Conservation (phyloP, 2,329 filamentous ascomycete species). For the Nigrospora osmanthi region DNA sequence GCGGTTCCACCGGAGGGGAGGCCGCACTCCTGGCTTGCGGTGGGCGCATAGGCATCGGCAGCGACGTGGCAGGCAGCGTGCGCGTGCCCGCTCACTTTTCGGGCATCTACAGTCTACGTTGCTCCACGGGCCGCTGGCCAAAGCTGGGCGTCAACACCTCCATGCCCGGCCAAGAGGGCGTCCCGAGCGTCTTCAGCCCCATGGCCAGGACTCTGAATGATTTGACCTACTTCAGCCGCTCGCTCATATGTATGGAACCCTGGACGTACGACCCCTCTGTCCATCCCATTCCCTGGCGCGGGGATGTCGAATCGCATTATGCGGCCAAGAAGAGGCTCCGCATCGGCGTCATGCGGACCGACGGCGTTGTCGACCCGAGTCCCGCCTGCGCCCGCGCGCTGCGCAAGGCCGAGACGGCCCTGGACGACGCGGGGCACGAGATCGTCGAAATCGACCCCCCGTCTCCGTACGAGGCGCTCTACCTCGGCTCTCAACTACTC, state of each 20-base stretch:
- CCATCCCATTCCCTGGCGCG: constrained; percentile 75
- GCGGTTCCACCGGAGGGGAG: constrained; percentile 84
- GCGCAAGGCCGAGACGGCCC: constrained; percentile 59
- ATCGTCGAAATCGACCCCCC: constrained; percentile 59
- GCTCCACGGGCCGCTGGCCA: constrained; percentile 85
- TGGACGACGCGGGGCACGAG: constrained; percentile 67
- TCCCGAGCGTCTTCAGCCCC: constrained; percentile 82
- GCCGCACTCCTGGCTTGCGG: constrained; percentile 73
- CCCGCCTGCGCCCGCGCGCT: constrained; percentile 77
- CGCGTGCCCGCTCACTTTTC: constrained; percentile 82
- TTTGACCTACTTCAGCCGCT: constrained; percentile 74
- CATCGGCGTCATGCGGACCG: constrained; percentile 70
- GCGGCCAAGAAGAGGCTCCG: constrained; percentile 54
- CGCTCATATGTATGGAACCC: constrained; percentile 71
- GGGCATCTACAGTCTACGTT: constrained; percentile 79
- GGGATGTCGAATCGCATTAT: constrained; percentile 51
- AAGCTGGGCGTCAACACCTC: constrained; percentile 77
- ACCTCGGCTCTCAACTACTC: constrained; percentile 71
- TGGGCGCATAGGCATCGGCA: constrained; percentile 82
- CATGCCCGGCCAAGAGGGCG: constrained; percentile 88
- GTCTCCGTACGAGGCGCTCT: constrained; percentile 65
- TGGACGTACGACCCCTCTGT: constrained; percentile 86
- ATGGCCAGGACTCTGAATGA: constrained; percentile 85
- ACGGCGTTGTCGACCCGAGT: constrained; percentile 77
- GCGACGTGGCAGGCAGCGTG: constrained; percentile 85